Evolutionary conservation across 345 rosid genomes (phyloP).

Genomic region (Eucalyptus rudis): DNA sequence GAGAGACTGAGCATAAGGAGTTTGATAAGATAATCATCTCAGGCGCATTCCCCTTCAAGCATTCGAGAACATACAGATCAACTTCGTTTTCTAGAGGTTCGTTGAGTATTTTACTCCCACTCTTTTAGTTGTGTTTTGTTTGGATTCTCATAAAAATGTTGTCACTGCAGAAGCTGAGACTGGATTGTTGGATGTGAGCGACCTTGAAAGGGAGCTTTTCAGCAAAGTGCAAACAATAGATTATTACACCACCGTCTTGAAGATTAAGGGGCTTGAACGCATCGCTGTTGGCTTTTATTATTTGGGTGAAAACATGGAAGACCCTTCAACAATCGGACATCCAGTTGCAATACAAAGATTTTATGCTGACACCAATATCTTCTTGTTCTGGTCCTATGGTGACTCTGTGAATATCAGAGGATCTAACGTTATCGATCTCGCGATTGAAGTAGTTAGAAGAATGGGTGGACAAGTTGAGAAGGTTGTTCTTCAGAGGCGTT

Average conservation of each 20-base stretch:
- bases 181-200: constrained; percentile 27
- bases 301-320: constrained; percentile 51
- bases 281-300: constrained; percentile 50
- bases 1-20: constrained; percentile 24
- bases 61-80: constrained; percentile 34
- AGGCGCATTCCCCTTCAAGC: constrained; percentile 34
- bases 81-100: constrained; percentile 14
- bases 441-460: constrained; percentile 11
- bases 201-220: constrained; percentile 40
- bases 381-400: constrained; percentile 68
- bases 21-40: constrained; percentile 51
- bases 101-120: neutral
- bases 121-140: neutral
- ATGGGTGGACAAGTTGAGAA: constrained; percentile 42
- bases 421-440: constrained; percentile 24
- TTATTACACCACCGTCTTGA: constrained; percentile 50
- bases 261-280: constrained; percentile 42
- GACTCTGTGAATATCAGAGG: constrained; percentile 33
- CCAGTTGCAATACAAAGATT: constrained; percentile 71
- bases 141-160: neutral
- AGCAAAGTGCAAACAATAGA: constrained; percentile 49
- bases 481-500: constrained; percentile 39
- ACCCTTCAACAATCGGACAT: constrained; percentile 49
- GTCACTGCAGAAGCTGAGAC: constrained; percentile 24
- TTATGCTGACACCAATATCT: constrained; percentile 41